Base-by-base conservation (phyloP, 169 alveolate species). In the Plasmodium malariae region DNA sequence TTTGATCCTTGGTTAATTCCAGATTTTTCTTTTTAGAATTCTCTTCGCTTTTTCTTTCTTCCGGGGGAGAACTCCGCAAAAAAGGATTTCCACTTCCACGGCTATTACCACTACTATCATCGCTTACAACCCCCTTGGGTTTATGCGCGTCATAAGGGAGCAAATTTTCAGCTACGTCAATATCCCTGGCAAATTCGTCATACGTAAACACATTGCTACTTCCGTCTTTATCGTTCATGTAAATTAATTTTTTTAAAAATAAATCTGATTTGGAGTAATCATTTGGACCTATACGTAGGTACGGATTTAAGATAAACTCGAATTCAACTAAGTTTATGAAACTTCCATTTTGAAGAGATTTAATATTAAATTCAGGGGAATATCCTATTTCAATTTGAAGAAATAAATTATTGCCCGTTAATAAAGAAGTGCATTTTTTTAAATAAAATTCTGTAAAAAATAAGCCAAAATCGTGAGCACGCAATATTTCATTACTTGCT, bases 361-460 rank as follows among this genome's bases (percentile, higher is more conserved):
- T 24, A 11, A 28, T 24, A 62, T 28, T 76, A n/a, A n/a, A n/a
- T n/a, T n/a, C n/a, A n/a, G n/a, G n/a, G n/a, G n/a, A n/a, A n/a
- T n/a, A n/a, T 21, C 73, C 89, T 12, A 76, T 62, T 67, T 76
- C 89, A 6, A 76, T 21, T 67, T 76, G 89, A 5, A 76, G 3
- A 43, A 76, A 60, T 36, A 76, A 28, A 51, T 76, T 76, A 36
- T 34, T 17, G 12, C 74, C 49, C 21, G 74, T 76, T 76, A 76
- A 34, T 67, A 76, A 62, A 49, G 40, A 43, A 9, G 30, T 36
- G 24, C 78, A 76, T 32, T 76, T 28, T 12, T 76, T 67, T 34
- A 76, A 76, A 76, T 32, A 62, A 36, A 45, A 7, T 19, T 63
- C 68, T 26, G 89, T 11, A n/a, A 76, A 76, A 30, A 76, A 76